Percentiles rank a stretch among this genome's conserved stretches.
Evolutionary conservation across 164 flowering plant genomes (phyloP).

Genomic region (Annona cherimola): DNA sequence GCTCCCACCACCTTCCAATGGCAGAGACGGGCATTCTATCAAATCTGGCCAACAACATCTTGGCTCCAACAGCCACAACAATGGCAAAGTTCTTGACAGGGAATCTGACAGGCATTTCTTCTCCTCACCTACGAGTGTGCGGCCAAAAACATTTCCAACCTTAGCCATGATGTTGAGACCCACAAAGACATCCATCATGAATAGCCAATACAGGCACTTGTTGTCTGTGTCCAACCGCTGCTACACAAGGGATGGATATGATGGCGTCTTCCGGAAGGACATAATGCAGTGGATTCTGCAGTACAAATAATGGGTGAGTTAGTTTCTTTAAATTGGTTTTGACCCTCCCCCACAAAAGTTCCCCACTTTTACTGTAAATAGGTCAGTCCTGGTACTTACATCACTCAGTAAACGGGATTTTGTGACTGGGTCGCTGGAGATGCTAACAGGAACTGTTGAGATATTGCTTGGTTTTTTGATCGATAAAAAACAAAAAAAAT

Average conservation of each 20-base stretch:
- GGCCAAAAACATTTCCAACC: constrained; percentile 45
- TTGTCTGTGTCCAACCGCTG: constrained; percentile 13
- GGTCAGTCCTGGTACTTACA: not conserved
- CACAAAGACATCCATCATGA: constrained; percentile 29
- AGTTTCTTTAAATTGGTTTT: not conserved
- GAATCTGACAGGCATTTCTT: constrained; percentile 44
- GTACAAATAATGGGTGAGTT: constrained; percentile 12
- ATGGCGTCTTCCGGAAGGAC: constrained; percentile 57
- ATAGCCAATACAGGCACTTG: constrained; percentile 46
- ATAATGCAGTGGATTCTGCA: constrained; percentile 65
- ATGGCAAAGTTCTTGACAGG: constrained; percentile 7
- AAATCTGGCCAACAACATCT: constrained; percentile 22
- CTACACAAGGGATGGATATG: constrained; percentile 19
- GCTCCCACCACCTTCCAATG: constrained; percentile 10
- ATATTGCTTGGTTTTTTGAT: no score
- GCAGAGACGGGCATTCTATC: constrained; percentile 25
- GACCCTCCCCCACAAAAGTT: not conserved
- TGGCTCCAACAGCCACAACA: constrained; percentile 19
- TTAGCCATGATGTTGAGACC: constrained; percentile 45
- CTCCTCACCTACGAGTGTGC: constrained; percentile 24
- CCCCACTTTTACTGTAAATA: not conserved
- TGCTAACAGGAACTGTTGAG: no score
- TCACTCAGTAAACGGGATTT: no score
- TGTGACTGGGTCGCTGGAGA: no score
- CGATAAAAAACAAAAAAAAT: no score